Base-by-base conservation (phyloP, 805 yeast genomes). In the Cephaloascus fragrans region DNA sequence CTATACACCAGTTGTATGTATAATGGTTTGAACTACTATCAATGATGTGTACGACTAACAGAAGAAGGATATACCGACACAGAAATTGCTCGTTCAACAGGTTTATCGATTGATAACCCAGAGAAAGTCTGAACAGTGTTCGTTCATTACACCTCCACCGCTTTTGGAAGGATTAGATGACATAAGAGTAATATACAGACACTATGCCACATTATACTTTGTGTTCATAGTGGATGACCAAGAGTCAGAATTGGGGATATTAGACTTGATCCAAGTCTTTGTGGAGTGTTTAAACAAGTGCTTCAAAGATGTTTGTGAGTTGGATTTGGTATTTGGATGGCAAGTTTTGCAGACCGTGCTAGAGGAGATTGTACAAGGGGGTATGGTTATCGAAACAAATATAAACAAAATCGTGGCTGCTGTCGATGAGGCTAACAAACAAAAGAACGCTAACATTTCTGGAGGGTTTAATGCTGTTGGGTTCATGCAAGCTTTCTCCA, bases 281-380 rank as follows among this genome's bases (percentile, higher is more conserved):
- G 98, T 93, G 3, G 97, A 93, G 57, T 83, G 95, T 39, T 69
- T 93, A 47, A 96, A 93, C 56, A 77, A 83, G 42, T 93, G 98
- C 59, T 93, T 93, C 61, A 80, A 80, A 44, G 89, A 88, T 52
- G 98, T 93, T 4, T 89, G 96, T 57, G 98, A 93, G 55, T 69
- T 93, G 48, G 98, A 93, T 61, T 69, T 93, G 45, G 96, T 93
- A n/a, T 90, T 89, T 62, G 97, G 97, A 15, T 93, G 98, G 97
- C 97, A 93, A 60, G 94, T 88, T 4, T 64, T 90, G 26, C 94
- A 90, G 55, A 82, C 95, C 2, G 96, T 90, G 2, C 59, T 89
- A 37, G 93, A 82, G 50, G 97, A 93, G 51, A 83, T 93, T 26
- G 81, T 93, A 1, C 97, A 93, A 56, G 98, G 97, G 19, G 98